Evolutionary conservation across 176 grass and related monocot genomes (phyloP).

Genomic region (Carex littledalei): DNA sequence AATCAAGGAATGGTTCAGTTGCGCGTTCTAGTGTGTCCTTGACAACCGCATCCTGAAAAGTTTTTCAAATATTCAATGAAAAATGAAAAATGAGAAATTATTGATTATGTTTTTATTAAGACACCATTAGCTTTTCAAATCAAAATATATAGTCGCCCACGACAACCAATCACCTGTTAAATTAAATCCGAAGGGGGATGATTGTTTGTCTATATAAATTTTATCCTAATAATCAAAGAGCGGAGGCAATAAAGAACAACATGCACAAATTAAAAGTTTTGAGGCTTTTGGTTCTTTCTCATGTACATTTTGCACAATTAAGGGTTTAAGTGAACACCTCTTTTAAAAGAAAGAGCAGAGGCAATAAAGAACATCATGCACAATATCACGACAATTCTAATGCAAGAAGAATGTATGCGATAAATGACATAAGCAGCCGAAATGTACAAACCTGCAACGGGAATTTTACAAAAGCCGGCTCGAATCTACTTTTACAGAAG

Average conservation of each 20-base stretch:
- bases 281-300: neutral
- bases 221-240: neutral
- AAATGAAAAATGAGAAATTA: neutral
- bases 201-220: neutral
- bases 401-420: neutral
- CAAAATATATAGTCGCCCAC: too few species aligned
- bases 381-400: neutral
- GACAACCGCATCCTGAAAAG: constrained; percentile 95
- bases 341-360: neutral
- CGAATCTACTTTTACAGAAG: constrained; percentile 82
- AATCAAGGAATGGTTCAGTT: constrained; percentile 65
- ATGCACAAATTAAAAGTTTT: neutral
- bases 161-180: too few species aligned
- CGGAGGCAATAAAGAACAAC: too few species aligned
- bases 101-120: neutral
- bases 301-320: neutral
- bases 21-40: constrained; percentile 86
- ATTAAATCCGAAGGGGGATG: too few species aligned
- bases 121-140: neutral
- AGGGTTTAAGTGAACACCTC: neutral
- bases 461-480: constrained; percentile 77
- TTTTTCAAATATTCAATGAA: neutral
- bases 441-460: constrained; percentile 57
- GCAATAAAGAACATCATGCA: neutral
- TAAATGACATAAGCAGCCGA: neutral